Base-by-base conservation (phyloP, 2,329 filamentous ascomycete genomes). In the Tolypocladium tropicale region DNA sequence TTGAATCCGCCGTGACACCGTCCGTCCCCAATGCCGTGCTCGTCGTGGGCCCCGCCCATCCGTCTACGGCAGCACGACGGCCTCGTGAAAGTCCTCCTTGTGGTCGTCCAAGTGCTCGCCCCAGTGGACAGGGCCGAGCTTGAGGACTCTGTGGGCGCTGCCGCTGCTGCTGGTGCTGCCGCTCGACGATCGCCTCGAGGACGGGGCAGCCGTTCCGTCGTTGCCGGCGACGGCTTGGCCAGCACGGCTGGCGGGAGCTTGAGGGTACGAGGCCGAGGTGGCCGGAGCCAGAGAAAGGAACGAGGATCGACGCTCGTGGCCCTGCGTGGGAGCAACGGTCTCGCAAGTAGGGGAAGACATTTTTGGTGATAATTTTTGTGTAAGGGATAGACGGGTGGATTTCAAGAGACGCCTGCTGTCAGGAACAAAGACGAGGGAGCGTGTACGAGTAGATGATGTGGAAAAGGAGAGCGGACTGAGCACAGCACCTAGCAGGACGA, bases 61-160 rank as follows among this genome's bases (percentile, higher is more conserved):
- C 25, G 5, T n/a, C 43, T 48, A 53, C 3, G 52, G 52, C 23
- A 33, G 34, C 34, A 71, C 70, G 43, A 77, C 69, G 11, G 54
- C 48, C 63, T 80, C 76, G 69, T 78, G 70, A 67, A 74, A 84
- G 73, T 85, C 82, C 50, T 72, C 75, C 72, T 80, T 77, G 73
- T 81, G 73, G 55, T 78, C 79, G 59, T 75, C 80, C 25, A 72
- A 71, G 69, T 82, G 79, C 74, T 81, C 81, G 61, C 83, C 83
- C 70, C 76, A 84, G 76, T 85, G 81, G 57, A 85, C 82, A 36
- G 82, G 82, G 28, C 80, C 80, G 57, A 86, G 80, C 75, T 84
- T 85, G 62, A 86, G 77, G 68, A 86, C 80, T 57, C 77, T 75
- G 62, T 73, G 71, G 59, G 73, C 67, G 56, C 61, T 65, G 62